These are phyloP conservation scores for Picea engelmannii DNA, from an alignment of 83 land plant genomes.

Conservation along the genomic window DNA sequence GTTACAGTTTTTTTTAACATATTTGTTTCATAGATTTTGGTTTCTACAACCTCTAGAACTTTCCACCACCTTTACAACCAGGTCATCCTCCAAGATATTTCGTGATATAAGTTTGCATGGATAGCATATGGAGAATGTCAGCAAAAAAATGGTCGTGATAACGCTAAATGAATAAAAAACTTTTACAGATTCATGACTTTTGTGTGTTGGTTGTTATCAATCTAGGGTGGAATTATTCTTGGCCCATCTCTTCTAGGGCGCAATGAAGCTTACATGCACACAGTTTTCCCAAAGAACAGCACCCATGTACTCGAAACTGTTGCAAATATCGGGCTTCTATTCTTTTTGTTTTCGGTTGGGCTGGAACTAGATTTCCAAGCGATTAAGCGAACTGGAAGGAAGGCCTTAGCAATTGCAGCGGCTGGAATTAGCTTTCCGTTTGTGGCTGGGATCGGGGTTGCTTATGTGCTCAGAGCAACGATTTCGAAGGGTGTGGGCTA, in stretches of 20 bases:
- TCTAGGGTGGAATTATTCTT: constrained; percentile 60
- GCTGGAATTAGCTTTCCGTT: constrained; percentile 73
- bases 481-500: constrained; percentile 36
- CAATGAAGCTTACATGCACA: constrained; percentile 25
- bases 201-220: no score
- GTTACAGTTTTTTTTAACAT: no score
- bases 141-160: no score
- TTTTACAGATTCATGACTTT: no score
- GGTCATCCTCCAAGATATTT: no score
- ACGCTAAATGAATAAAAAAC: no score
- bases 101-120: no score
- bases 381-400: constrained; percentile 50
- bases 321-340: constrained; percentile 67
- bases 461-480: constrained; percentile 52
- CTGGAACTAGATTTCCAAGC: constrained; percentile 63
- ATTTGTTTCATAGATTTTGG: no score
- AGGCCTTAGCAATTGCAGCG: constrained; percentile 59
- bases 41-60: no score
- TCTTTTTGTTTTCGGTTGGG: constrained; percentile 75
- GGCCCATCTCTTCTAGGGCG: constrained; percentile 76
- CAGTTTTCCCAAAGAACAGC: constrained; percentile 57
- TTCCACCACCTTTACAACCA: no score
- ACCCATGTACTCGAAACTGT: constrained; percentile 61
- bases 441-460: constrained; percentile 62
- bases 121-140: no score